Conservation (phyloP, 768 basidiomycete species). For the Termitomyces sp. region DNA sequence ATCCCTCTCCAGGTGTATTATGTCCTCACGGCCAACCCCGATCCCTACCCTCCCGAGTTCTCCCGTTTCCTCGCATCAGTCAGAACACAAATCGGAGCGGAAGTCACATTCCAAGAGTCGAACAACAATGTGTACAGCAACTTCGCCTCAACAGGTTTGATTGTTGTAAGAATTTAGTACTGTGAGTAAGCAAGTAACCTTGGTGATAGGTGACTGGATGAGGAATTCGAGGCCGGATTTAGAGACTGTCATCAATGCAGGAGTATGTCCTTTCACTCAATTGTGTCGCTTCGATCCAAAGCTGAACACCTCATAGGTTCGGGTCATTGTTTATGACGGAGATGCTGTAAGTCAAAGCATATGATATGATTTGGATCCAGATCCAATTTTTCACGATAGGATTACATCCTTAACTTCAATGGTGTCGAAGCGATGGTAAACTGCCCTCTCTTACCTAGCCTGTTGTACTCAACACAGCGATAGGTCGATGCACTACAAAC, state of each 20-base stretch:
- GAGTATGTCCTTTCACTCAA: constrained; percentile 32
- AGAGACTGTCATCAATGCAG: constrained; percentile 56
- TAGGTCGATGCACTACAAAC: constrained; percentile 47
- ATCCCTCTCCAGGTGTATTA: constrained; percentile 38
- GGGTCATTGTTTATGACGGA: constrained; percentile 53
- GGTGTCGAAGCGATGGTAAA: constrained; percentile 57
- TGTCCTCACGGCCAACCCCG: constrained; percentile 39
- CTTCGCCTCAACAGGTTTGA: constrained; percentile 44
- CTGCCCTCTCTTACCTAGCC: not conserved
- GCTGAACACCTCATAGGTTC: constrained; percentile 20
- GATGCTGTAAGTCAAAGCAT: constrained; percentile 42
- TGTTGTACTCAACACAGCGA: not conserved
- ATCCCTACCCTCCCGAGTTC: constrained; percentile 49
- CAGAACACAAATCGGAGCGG: constrained; percentile 38
- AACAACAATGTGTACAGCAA: constrained; percentile 42
- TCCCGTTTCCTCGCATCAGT: constrained; percentile 27
- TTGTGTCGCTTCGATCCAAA: not conserved
- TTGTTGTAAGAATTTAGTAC: not conserved
- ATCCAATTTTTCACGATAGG: constrained; percentile 21
- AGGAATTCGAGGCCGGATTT: constrained; percentile 42
- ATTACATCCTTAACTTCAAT: constrained; percentile 51
- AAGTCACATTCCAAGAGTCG: constrained; percentile 38
- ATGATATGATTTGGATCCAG: not conserved
- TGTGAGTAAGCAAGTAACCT: not conserved
- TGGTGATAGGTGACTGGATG: constrained; percentile 55